A percentile compares a stretch with the other conserved stretches of the same genome.
Conservation (phyloP, 306 rosid genomes). For the Trifolium pratense region DNA sequence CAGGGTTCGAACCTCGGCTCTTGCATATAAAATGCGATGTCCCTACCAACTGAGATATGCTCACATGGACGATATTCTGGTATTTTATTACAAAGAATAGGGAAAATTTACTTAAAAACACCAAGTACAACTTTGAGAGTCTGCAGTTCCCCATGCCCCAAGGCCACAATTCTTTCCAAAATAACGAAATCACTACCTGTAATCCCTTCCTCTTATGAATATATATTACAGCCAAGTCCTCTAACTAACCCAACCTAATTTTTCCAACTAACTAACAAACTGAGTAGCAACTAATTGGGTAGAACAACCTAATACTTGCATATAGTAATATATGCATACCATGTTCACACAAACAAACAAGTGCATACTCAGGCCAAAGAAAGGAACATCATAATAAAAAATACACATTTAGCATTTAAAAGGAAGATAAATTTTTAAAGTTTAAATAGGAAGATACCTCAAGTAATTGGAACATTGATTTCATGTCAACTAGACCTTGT, state of each 20-base stretch:
- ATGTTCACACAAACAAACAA: conserved; percentile 18
- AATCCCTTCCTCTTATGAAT: neutral
- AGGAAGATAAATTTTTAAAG: conserved; percentile 30
- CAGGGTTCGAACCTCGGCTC: too few species aligned
- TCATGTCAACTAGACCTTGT: conserved; percentile 97
- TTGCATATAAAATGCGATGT: too few species aligned
- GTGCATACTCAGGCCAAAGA: conserved; percentile 14
- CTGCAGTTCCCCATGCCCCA: neutral
- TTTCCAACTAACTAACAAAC: conserved; percentile 3
- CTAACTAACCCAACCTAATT: conserved; percentile 10
- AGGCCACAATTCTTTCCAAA: neutral
- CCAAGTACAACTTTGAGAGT: neutral
- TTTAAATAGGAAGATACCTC: conserved; percentile 67
- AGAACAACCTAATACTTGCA: neutral
- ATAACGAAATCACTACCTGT: neutral
- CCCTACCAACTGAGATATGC: too few species aligned
- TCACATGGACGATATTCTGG: conserved; percentile 3
- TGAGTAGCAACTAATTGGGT: neutral
- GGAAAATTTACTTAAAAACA: neutral
- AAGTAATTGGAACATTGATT: conserved; percentile 92
- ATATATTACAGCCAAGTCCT: neutral
- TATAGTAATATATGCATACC: neutral
- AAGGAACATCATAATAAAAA: conserved; percentile 29
- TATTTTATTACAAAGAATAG: conserved; percentile 9
- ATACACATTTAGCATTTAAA: conserved; percentile 3